Evolutionary conservation across 495 filamentous ascomycete species (phyloP).

Genomic region (Penicillium verhagenii): DNA sequence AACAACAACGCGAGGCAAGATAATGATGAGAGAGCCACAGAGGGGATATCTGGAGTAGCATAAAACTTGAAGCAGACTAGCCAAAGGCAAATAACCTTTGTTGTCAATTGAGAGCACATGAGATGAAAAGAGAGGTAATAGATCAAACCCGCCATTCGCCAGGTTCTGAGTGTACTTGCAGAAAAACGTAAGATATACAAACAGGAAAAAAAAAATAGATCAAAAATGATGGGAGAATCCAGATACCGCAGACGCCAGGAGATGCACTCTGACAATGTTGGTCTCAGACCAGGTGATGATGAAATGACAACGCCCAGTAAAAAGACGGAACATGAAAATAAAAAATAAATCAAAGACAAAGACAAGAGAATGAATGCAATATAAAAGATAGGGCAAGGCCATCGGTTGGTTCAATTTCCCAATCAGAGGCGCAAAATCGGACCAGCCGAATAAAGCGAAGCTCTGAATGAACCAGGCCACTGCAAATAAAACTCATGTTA

Average conservation of each 20-base stretch:
- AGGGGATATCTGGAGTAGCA: slow-evolving; percentile 24
- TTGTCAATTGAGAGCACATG: slow-evolving; percentile 1
- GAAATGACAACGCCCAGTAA: not conserved
- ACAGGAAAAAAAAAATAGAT: not conserved
- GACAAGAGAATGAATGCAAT: not conserved
- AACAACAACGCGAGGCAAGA: slow-evolving; percentile 18
- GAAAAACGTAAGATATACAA: slow-evolving; percentile 7
- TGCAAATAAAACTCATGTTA: not conserved
- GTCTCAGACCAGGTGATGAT: slow-evolving; percentile 6
- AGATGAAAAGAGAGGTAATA: slow-evolving; percentile 2
- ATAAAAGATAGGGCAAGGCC: no score
- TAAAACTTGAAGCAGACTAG: slow-evolving; percentile 10
- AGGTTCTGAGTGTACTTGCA: slow-evolving; percentile 5
- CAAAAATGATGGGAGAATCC: slow-evolving; percentile 2
- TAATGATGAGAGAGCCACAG: slow-evolving; percentile 17
- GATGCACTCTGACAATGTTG: slow-evolving; percentile 22
- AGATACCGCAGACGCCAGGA: slow-evolving; percentile 15
- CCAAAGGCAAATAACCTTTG: not conserved
- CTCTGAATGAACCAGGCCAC: not conserved
- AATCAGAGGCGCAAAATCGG: slow-evolving; percentile 10
- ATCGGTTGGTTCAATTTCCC: no score
- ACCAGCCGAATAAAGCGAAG: slow-evolving; percentile 20
- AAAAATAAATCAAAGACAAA: not conserved
- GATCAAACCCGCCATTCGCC: slow-evolving; percentile 6
- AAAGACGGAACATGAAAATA: not conserved